Evolutionary conservation across 352 stramenopile species (phyloP).

Genomic region (Peronospora farinosa): DNA sequence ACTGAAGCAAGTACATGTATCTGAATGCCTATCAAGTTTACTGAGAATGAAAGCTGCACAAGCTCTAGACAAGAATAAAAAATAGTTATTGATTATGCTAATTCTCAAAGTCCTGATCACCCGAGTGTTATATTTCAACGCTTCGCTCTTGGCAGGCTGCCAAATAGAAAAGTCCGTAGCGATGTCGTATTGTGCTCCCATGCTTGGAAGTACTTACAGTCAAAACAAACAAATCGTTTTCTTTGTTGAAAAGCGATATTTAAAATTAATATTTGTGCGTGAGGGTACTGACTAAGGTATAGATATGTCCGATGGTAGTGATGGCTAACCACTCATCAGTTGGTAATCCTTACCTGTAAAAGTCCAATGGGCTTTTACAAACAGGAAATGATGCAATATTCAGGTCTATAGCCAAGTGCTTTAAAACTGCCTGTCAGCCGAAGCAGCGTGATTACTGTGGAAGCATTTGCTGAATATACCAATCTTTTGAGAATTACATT

Average conservation of each 20-base stretch:
- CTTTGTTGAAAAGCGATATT: not conserved
- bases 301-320: not conserved
- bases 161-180: no score
- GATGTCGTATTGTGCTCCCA: no score
- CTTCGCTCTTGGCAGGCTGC: not conserved
- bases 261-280: slow-evolving; percentile 15
- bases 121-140: not conserved
- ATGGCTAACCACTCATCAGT: slow-evolving; percentile 57
- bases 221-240: no score
- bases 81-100: not conserved
- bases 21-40: not conserved
- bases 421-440: slow-evolving; percentile 67
- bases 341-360: slow-evolving; percentile 83
- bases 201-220: no score
- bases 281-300: slow-evolving; percentile 5
- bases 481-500: slow-evolving; percentile 18
- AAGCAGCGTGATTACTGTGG: slow-evolving; percentile 77
- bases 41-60: not conserved
- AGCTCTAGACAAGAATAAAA: not conserved
- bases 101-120: not conserved
- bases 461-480: slow-evolving; percentile 59
- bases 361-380: slow-evolving; percentile 57
- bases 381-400: slow-evolving; percentile 80
- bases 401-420: slow-evolving; percentile 72
- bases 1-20: no score